Evolutionary conservation across 352 stramenopile genomes (phyloP).

Genomic region (Pythium plurisporium): DNA sequence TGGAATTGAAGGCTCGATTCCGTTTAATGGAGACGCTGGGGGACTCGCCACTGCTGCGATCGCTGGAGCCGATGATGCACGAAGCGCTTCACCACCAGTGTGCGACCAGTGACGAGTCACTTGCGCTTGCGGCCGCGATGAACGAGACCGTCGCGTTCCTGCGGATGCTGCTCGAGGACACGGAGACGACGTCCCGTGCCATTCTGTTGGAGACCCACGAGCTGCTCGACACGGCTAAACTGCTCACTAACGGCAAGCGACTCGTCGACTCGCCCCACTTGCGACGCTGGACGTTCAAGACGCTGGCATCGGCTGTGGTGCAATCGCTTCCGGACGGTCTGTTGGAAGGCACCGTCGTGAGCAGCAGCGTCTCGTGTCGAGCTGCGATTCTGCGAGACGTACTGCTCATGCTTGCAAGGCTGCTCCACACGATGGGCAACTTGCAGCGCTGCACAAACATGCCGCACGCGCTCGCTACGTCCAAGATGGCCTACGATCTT

Average conservation of each 20-base stretch:
- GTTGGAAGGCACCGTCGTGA: not conserved
- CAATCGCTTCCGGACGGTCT: slow-evolving; percentile 2
- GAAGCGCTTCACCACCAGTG: slow-evolving; percentile 54
- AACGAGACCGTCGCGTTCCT: slow-evolving; percentile 22
- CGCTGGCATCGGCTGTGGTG: slow-evolving; percentile 7
- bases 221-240: not conserved
- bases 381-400: slow-evolving; percentile 23
- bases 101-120: slow-evolving; percentile 26
- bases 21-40: slow-evolving; percentile 25
- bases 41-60: slow-evolving; percentile 27
- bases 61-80: slow-evolving; percentile 48
- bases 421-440: slow-evolving; percentile 38
- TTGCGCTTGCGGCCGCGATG: slow-evolving; percentile 8
- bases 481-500: slow-evolving; percentile 43
- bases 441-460: slow-evolving; percentile 45
- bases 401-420: slow-evolving; percentile 35
- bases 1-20: slow-evolving; percentile 2
- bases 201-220: not conserved
- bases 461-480: slow-evolving; percentile 30
- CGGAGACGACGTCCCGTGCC: not conserved
- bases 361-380: not conserved
- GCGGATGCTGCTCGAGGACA: not conserved
- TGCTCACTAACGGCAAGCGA: not conserved
- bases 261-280: not conserved
- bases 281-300: slow-evolving; percentile 7